These are phyloP conservation scores for Gyromitra esculenta DNA, from an alignment of 2,329 filamentous ascomycete species.

Conservation along the genomic window DNA sequence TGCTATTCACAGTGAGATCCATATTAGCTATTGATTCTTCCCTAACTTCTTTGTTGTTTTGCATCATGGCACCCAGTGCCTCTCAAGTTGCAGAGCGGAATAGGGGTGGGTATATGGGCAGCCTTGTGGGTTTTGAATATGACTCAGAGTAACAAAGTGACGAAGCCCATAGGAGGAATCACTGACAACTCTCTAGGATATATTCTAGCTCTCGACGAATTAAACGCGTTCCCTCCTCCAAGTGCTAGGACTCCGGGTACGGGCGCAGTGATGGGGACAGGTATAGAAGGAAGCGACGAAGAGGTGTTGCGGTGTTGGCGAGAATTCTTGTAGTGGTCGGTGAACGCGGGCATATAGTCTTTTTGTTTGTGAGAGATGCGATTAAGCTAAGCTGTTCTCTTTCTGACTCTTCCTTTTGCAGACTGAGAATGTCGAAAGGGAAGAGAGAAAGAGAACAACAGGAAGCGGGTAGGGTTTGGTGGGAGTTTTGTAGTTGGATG, in stretches of 20 bases:
- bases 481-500: constrained; percentile 41
- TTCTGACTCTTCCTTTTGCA: constrained; percentile 50
- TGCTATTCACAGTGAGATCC: constrained; percentile 26
- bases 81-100: neutral
- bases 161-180: constrained; percentile 16
- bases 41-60: constrained; percentile 13
- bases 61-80: neutral
- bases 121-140: constrained; percentile 31
- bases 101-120: constrained; percentile 5
- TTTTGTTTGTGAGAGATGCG: constrained; percentile 23
- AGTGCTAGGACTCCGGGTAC: constrained; percentile 38
- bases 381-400: constrained; percentile 48
- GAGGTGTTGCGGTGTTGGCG: constrained; percentile 51
- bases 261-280: constrained; percentile 37
- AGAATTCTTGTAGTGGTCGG: constrained; percentile 53
- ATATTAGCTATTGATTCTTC: constrained; percentile 37
- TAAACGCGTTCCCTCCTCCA: constrained; percentile 54
- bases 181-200: constrained; percentile 55
- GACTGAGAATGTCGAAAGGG: constrained; percentile 48
- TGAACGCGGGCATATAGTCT: constrained; percentile 54
- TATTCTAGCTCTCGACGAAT: constrained; percentile 53
- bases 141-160: constrained; percentile 44
- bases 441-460: constrained; percentile 52
- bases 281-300: constrained; percentile 43
- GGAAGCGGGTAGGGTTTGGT: constrained; percentile 8